Evolutionary conservation across 306 rosid genomes (phyloP).

Genomic region (Delonix regia): DNA sequence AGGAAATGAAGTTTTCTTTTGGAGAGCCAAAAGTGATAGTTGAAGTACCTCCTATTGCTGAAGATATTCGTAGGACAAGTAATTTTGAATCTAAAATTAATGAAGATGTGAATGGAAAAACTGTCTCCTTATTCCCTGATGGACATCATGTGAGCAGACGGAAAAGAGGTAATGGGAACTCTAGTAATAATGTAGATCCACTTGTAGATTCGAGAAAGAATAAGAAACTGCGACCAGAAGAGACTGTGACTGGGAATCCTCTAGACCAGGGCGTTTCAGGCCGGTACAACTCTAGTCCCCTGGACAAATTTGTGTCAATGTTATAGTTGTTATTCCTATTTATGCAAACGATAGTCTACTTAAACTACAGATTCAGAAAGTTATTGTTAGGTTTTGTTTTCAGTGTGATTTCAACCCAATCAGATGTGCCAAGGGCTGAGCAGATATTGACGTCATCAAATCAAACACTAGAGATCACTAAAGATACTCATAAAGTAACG

Average conservation of each 20-base stretch:
- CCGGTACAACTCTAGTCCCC: conserved; percentile 44
- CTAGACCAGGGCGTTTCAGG: conserved; percentile 41
- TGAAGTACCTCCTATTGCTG: conserved; percentile 69
- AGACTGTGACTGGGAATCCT: conserved; percentile 36
- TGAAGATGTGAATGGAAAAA: conserved; percentile 52
- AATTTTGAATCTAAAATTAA: conserved; percentile 43
- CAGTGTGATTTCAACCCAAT: conserved; percentile 58
- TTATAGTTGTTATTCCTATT: conserved; percentile 27
- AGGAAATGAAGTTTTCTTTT: conserved; percentile 44
- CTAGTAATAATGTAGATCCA: conserved; percentile 40
- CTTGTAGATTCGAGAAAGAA: conserved; percentile 44
- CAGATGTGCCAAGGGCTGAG: conserved; percentile 40
- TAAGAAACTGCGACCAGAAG: conserved; percentile 70
- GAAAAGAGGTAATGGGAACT: conserved; percentile 64
- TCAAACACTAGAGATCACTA: conserved; percentile 49
- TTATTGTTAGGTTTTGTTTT: conserved; percentile 36
- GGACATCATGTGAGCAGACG: conserved; percentile 50
- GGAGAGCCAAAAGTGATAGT: conserved; percentile 88
- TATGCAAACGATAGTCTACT: neutral
- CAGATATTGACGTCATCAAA: conserved; percentile 45
- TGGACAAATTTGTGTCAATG: conserved; percentile 11
- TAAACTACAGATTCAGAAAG: conserved; percentile 3
- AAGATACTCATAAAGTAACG: conserved; percentile 54
- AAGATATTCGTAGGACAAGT: conserved; percentile 39
- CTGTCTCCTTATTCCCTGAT: conserved; percentile 36